Conservation (phyloP, 805 yeast genomes). For the Hanseniaspora singularis region DNA sequence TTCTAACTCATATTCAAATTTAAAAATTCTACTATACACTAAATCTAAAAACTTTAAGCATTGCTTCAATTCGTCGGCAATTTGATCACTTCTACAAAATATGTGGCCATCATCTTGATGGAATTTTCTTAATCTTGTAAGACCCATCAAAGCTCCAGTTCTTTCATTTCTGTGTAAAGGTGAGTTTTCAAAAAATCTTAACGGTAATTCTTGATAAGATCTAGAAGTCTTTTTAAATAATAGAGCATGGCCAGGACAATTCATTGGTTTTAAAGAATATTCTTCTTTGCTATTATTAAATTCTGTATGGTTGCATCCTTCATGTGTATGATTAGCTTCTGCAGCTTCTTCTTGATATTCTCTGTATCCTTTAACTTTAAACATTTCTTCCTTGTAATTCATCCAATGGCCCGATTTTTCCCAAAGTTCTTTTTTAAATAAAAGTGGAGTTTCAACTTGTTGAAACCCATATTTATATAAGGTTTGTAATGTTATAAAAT, state of each 20-base stretch:
- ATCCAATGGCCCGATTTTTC: constrained; percentile 92
- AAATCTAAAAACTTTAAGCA: constrained; percentile 64
- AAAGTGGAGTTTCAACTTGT: constrained; percentile 86
- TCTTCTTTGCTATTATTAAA: constrained; percentile 25
- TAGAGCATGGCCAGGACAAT: constrained; percentile 90
- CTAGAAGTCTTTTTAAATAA: constrained; percentile 64
- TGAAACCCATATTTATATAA: constrained; percentile 71
- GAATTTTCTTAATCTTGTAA: constrained; percentile 85
- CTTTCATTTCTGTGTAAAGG: constrained; percentile 90
- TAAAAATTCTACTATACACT: constrained; percentile 53
- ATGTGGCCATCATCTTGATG: constrained; percentile 99
- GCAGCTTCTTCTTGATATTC: constrained; percentile 19
- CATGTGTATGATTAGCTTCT: too few species aligned
- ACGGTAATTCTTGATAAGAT: constrained; percentile 76
- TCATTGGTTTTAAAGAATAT: constrained; percentile 89
- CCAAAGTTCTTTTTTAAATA: constrained; percentile 76
- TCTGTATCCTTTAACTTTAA: constrained; percentile 55
- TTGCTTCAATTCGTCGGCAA: constrained; percentile 56
- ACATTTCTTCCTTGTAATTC: constrained; percentile 90
- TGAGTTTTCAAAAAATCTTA: constrained; percentile 77
- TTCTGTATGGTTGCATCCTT: constrained; percentile 19
- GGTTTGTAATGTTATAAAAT: constrained; percentile 69
- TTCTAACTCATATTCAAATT: constrained; percentile 41
- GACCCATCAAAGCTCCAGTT: constrained; percentile 83
- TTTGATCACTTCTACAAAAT: constrained; percentile 72